Conservation (phyloP, 2,329 filamentous ascomycete genomes). For the Nemania sp. region DNA sequence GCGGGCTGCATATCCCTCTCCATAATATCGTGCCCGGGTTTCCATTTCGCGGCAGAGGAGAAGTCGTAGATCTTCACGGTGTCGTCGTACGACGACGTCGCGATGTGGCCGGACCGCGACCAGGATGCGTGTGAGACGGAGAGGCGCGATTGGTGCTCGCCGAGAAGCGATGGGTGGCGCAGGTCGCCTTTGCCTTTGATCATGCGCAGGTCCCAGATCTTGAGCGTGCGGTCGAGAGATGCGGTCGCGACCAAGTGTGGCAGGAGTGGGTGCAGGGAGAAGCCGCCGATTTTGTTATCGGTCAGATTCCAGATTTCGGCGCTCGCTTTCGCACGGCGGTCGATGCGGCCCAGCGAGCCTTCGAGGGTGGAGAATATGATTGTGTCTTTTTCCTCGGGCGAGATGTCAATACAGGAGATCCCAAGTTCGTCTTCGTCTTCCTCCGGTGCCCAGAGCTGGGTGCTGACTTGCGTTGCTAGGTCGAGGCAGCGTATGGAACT, state of each 20-base stretch:
- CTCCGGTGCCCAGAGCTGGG: slow-evolving; percentile 77
- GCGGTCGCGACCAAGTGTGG: slow-evolving; percentile 87
- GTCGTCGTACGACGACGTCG: slow-evolving; percentile 93
- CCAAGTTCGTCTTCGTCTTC: slow-evolving; percentile 73
- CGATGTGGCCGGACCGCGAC: slow-evolving; percentile 81
- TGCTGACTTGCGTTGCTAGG: slow-evolving; percentile 74
- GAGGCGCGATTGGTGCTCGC: slow-evolving; percentile 78
- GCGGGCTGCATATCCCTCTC: slow-evolving; percentile 69
- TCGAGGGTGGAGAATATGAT: slow-evolving; percentile 87
- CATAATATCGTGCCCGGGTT: slow-evolving; percentile 58
- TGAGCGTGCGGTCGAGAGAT: slow-evolving; percentile 84
- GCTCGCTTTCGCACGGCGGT: slow-evolving; percentile 65
- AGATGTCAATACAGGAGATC: slow-evolving; percentile 83
- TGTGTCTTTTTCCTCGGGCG: slow-evolving; percentile 67
- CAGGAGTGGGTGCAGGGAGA: slow-evolving; percentile 77
- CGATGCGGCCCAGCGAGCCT: slow-evolving; percentile 79
- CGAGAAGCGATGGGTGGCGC: slow-evolving; percentile 69
- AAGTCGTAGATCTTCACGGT: slow-evolving; percentile 92
- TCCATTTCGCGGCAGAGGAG: slow-evolving; percentile 62
- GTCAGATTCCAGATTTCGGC: slow-evolving; percentile 74
- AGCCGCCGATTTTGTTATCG: slow-evolving; percentile 95
- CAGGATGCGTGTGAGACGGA: slow-evolving; percentile 93
- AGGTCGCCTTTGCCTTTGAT: slow-evolving; percentile 66
- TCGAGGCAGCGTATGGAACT: slow-evolving; percentile 88
- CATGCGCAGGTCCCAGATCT: slow-evolving; percentile 84